Evolutionary conservation across 164 flowering plant species (phyloP), one percentile per base, ranked within the genome.

Genomic region (Dillenia suffruticosa): DNA sequence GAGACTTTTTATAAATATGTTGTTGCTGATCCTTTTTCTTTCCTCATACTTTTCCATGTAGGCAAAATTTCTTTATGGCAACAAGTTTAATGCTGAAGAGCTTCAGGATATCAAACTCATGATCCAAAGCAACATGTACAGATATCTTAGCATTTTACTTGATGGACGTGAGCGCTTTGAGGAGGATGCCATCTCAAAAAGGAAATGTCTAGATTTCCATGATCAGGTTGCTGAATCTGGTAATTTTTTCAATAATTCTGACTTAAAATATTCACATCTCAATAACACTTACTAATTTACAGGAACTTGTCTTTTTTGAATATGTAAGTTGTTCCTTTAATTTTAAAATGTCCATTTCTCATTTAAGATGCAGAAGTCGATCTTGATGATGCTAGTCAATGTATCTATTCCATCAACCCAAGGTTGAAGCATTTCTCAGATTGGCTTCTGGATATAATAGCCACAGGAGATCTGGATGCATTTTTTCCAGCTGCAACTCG

Each of bases 401-500:
- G 85, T 62, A 57, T 86, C 64, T 95, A 90, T 69, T 85, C 99
- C 57, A 83, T 95, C 72, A 92, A 86, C 75, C 87, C 90, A 22
- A 84, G 83, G 78, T 75, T 95, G 69, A 95, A 95, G 81, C 81
- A 88, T 78, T 95, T 95, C 69, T 95, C 99, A 62, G 97, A 95
- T 61, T 92, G 98, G 99, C 87, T 95, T 40, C 76, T 95, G 60
- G 99, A 95, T 68, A 95, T 92, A 55, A 95, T 95, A 63, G 99
- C 99, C 59, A 92, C 86, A 52, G 99, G 99, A 71, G 97, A 90
- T 79, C 75, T 95, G 75, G 99, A 92, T 72, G 90, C 96, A 17
- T 92, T 90, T 70, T 92, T 95, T 77, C 99, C 98, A 46, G 98
- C 99, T n/a, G 99, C 99, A 64, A 90, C 99, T 19, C 94, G 98